Conservation (phyloP, 1,284 basidiomycete species). For the Stereum hirsutum region DNA sequence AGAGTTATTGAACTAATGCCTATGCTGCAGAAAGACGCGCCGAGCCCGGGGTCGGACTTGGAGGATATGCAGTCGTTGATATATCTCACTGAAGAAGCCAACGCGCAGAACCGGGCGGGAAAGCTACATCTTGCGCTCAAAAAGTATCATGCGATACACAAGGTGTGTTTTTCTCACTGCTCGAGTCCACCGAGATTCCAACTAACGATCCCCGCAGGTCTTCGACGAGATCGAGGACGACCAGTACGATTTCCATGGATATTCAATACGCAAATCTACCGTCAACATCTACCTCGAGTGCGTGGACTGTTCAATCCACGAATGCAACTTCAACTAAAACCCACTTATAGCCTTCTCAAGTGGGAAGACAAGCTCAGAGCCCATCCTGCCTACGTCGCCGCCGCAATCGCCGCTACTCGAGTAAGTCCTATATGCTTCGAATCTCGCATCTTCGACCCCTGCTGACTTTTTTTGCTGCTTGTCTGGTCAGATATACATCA, state of each 20-base stretch:
- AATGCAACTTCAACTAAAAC: background rate
- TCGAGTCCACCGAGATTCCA: background rate
- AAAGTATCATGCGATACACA: conserved; percentile 72
- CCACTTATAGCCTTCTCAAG: conserved; percentile 49
- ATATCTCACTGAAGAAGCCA: conserved; percentile 81
- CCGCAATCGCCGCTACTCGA: conserved; percentile 62
- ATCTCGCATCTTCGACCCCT: background rate
- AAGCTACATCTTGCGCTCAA: conserved; percentile 83
- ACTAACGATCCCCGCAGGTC: conserved; percentile 31
- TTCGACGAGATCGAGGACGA: conserved; percentile 92
- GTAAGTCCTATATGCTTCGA: conserved; percentile 26
- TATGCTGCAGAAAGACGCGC: conserved; percentile 71
- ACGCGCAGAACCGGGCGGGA: conserved; percentile 57
- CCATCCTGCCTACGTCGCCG: conserved; percentile 69
- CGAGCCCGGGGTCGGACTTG: conserved; percentile 71
- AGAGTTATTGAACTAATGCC: no score
- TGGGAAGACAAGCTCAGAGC: conserved; percentile 80
- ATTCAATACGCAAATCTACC: conserved; percentile 87
- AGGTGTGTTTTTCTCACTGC: conserved; percentile 32
- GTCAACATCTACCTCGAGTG: conserved; percentile 81
- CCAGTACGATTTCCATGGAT: conserved; percentile 98
- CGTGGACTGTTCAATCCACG: conserved; percentile 13
- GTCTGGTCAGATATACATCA: conserved; percentile 62
- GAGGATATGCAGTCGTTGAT: conserved; percentile 95
- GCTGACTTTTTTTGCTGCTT: background rate